Conservation (phyloP, 371 early-diverging fungal species). For the Cokeromyces recurvatus region DNA sequence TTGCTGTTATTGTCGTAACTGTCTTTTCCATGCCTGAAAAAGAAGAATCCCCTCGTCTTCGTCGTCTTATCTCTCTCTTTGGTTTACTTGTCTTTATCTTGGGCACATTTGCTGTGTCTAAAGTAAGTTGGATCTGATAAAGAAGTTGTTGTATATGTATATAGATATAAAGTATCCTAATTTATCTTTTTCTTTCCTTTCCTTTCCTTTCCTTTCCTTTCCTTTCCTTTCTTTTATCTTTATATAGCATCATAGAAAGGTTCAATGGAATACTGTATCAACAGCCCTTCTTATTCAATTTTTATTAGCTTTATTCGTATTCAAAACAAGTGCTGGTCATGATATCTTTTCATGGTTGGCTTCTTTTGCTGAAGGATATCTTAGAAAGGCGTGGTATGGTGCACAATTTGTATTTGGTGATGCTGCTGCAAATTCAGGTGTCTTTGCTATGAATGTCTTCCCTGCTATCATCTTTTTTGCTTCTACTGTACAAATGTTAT, state of each 20-base stretch:
- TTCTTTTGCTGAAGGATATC: constrained; percentile 49
- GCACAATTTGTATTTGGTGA: constrained; percentile 66
- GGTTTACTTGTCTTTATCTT: constrained; percentile 61
- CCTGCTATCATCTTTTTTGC: constrained; percentile 85
- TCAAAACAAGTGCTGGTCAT: constrained; percentile 65
- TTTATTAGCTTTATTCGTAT: constrained; percentile 72
- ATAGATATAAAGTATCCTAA: too few relatives aligned
- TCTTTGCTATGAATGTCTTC: constrained; percentile 65
- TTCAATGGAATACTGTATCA: constrained; percentile 71
- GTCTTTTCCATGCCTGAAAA: constrained; percentile 50
- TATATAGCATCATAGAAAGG: constrained; percentile 43
- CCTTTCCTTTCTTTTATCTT: neutral
- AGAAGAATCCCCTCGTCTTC: constrained; percentile 49
- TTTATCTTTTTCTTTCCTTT: too few relatives aligned
- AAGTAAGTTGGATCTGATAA: constrained; percentile 19
- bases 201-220: neutral
- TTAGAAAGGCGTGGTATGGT: constrained; percentile 59
- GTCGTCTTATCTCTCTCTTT: constrained; percentile 66
- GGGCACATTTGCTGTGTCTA: constrained; percentile 49
- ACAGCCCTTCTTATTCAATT: constrained; percentile 72
- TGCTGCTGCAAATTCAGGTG: constrained; percentile 17
- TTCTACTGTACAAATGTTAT: constrained; percentile 74
- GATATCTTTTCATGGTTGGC: constrained; percentile 71
- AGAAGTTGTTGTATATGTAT: neutral
- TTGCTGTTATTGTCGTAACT: constrained; percentile 45